Evolutionary conservation across 106 monocot genomes (phyloP), one percentile per base, ranked within the genome.

Genomic region (Dioscorea alata): DNA sequence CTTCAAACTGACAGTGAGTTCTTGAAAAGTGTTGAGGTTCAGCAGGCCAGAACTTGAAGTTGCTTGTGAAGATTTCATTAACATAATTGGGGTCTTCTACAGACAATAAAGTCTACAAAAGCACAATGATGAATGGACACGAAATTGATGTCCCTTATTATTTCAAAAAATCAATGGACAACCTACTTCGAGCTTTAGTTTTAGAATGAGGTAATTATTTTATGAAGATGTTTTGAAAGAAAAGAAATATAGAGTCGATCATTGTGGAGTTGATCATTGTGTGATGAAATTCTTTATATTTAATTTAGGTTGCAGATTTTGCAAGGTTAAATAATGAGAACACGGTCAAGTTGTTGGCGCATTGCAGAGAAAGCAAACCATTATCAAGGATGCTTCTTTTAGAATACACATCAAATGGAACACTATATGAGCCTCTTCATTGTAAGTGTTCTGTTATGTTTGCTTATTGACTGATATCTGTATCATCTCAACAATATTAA

Each of bases 41-140:
- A 97, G 77, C 42, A 75, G 84, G 10, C 82, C 81, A 31, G 86
- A 86, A 57, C 89, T 97, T 69, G 92, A 92, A 75, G 76, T 76
- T 68, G 92, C 97, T 33, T 97, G 97, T 69, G 97, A 92, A 79
- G 97, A 92, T 77, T 97, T 97, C 70, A 97, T 92, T 73, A 97
- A 97, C 58, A 92, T 97, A n/a, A n/a, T n/a, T n/a, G n/a, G n/a
- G n/a, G n/a, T n/a, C n/a, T n/a, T n/a, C n/a, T n/a, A n/a, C n/a
- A n/a, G n/a, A n/a, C n/a, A n/a, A n/a, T n/a, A n/a, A n/a, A n/a
- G n/a, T n/a, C n/a, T n/a, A n/a, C n/a, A n/a, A n/a, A n/a, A n/a
- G n/a, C n/a, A n/a, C n/a, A n/a, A n/a, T n/a, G n/a, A n/a, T n/a
- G n/a, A n/a, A 48, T 92, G 92, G 34, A 84, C 92, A 8, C 87